Evolutionary conservation across 108 stramenopile genomes (phyloP), one percentile per base, ranked within the genome.

Genomic region (Chaetoceros tenuissimus): DNA sequence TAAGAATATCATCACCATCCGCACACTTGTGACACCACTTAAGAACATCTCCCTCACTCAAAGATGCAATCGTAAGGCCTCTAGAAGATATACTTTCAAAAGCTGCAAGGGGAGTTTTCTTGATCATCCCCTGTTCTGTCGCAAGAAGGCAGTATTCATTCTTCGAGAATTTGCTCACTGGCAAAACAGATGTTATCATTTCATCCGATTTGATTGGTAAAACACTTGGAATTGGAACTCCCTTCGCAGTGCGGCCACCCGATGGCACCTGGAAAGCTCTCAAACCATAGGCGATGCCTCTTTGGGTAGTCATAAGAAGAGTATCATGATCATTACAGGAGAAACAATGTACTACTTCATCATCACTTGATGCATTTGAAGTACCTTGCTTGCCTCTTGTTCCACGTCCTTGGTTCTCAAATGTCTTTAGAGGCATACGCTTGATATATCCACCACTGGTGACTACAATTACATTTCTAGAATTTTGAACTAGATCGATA

Each of bases 271-370:
- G 88, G 67, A 89, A 97, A 22, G 92, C 96, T 52, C 89, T 69
- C 24, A 97, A 53, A 8, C 90, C 94, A 63, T 82, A 92, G n/a
- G 94, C 94, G 54, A 97, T 75, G 10, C 96, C 96, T 46, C 62
- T 77, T 55, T 94, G 88, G 1, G 90, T 81, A 18, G 89, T 79
- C 88, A 96, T 96, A 2, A 98, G 62, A 17, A 98, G 64, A 2
- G 87, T 92, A 65, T 98, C 95, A 62, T 96, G 97, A 62, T 96
- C 95, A 59, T 92, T 94, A 67, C 95, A 96, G 10, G 95, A 92
- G 60, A 96, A 95, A 66, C 93, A 92, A 56, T 96, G 95, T 16
- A 82, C 66, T 3, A 98, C 78, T 62, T 85, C 89, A 56, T 85
- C 81, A 51, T 89, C 85, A 29, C 57, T 60, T 3, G 81, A 66